phyloP scores from a whole-genome alignment of 2,329 filamentous ascomycete genomes.

The Phaeosphaeria sp. region DNA sequence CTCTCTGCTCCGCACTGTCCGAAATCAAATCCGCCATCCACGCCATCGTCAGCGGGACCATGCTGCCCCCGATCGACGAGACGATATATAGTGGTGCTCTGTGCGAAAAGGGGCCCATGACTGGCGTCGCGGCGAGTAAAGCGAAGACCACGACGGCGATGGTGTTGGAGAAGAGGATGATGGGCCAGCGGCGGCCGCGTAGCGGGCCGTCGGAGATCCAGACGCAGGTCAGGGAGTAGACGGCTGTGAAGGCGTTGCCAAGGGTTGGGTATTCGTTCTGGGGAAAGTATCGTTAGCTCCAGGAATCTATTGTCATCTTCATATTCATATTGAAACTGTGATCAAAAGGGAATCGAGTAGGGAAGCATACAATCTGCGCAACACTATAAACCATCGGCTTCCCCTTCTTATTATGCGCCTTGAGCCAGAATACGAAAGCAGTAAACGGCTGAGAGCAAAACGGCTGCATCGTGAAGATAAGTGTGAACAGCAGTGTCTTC shows the following conservation, averaged over 20 bases:
- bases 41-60: slow-evolving; percentile 20
- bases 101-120: slow-evolving; percentile 22
- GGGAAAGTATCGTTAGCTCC: not conserved
- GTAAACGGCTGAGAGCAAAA: slow-evolving; percentile 25
- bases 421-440: slow-evolving; percentile 22
- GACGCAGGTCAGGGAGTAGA: slow-evolving; percentile 24
- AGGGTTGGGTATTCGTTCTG: slow-evolving; percentile 26
- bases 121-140: slow-evolving; percentile 24
- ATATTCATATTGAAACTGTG: no score
- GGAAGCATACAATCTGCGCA: slow-evolving; percentile 19
- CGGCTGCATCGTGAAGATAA: slow-evolving; percentile 23
- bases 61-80: slow-evolving; percentile 17
- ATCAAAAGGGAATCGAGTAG: not conserved
- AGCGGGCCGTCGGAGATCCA: slow-evolving; percentile 29
- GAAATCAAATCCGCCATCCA: slow-evolving; percentile 20
- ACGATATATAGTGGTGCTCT: slow-evolving; percentile 22
- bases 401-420: slow-evolving; percentile 26
- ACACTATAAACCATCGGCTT: slow-evolving; percentile 20
- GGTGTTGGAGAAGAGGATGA: slow-evolving; percentile 26
- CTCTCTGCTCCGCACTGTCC: slow-evolving; percentile 15
- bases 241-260: slow-evolving; percentile 29
- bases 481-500: slow-evolving; percentile 20
- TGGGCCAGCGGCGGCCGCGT: slow-evolving; percentile 23
- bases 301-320: not conserved
- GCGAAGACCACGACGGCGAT: slow-evolving; percentile 24